Base-by-base conservation (phyloP, 2,329 filamentous ascomycete genomes). In the Emmonsiellopsis sp. region DNA sequence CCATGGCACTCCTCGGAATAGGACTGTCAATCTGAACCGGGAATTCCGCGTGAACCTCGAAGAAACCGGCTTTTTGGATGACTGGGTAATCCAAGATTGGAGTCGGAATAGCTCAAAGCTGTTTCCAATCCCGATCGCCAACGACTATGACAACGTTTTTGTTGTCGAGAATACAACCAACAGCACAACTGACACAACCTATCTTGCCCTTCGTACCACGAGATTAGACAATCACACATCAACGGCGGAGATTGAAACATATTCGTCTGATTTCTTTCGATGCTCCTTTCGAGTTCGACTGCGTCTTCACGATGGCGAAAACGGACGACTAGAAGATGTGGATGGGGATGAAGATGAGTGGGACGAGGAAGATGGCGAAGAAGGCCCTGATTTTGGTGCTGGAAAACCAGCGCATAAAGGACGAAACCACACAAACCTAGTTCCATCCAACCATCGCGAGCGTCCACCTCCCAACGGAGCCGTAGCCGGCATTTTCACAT, bases 401-500 rank as follows among this genome's bases (percentile, higher is more conserved):
- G 48, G 31, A 36, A 5, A 32, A 31, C n/a, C 21, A 13, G 7
- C 27, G 13, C n/a, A 17, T 11, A 17, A 7, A 8, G 32, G n/a
- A 6, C 39, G 49, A 13, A 45, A 52, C 36, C 39, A 32, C 27
- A 27, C 40, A 44, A 17, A 14, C 21, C 21, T 46, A 9, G 34
- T 14, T 44, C 44, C 44, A 31, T 21, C 13, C 45, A 36, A 39
- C 52, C 49, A 40, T 21, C 31, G 42, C 9, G 48, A 51, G 14
- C 46, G 44, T 6, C 57, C 61, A 1, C 75, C 75, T n/a, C 59
- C 67, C 14, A 55, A 63, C 39, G 77, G 77, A 47, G 77, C 75
- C 2, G 75, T 75, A 5, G 73, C 74, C 1, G 77, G 77, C 3
- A 73, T 79, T 59, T 74, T 79, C 65, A 77, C 74, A 10, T 79